Conservation (phyloP, 768 basidiomycete genomes). For the Trametes punicea region DNA sequence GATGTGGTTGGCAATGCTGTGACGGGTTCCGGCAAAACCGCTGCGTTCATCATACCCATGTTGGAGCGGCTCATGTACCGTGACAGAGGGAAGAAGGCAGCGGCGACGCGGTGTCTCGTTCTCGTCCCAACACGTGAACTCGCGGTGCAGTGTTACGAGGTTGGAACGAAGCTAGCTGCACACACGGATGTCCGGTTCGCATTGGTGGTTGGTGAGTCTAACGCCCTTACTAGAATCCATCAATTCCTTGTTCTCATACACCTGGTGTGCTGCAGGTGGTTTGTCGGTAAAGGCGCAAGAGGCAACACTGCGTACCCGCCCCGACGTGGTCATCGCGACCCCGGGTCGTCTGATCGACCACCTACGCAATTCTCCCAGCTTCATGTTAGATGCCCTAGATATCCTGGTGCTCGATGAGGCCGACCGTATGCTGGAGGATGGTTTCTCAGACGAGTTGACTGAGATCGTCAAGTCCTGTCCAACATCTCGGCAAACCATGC, state of each 20-base stretch:
- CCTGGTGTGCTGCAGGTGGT: conserved; percentile 55
- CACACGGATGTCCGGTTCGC: conserved; percentile 91
- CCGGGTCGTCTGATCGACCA: conserved; percentile 94
- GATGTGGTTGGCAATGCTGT: conserved; percentile 95
- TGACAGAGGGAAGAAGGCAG: conserved; percentile 82
- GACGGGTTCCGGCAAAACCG: conserved; percentile 98
- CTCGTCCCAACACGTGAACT: conserved; percentile 94
- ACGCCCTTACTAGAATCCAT: not conserved
- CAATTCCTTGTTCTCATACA: conserved; percentile 6
- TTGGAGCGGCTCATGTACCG: conserved; percentile 90
- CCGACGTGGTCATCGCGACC: conserved; percentile 94
- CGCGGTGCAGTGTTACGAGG: conserved; percentile 93
- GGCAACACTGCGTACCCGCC: conserved; percentile 74
- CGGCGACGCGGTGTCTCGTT: conserved; percentile 85
- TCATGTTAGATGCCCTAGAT: conserved; percentile 89
- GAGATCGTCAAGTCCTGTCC: conserved; percentile 95
- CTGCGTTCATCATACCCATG: conserved; percentile 94
- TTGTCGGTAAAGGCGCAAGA: conserved; percentile 93
- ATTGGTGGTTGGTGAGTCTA: conserved; percentile 74
- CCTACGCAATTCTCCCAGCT: conserved; percentile 90
- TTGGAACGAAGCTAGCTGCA: conserved; percentile 77
- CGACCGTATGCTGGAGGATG: conserved; percentile 94
- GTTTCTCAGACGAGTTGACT: conserved; percentile 89
- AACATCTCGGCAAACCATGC: conserved; percentile 88
- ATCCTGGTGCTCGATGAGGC: conserved; percentile 96